phyloP scores from a whole-genome alignment of 163 green algal genomes.

The Scenedesmus sp. region DNA sequence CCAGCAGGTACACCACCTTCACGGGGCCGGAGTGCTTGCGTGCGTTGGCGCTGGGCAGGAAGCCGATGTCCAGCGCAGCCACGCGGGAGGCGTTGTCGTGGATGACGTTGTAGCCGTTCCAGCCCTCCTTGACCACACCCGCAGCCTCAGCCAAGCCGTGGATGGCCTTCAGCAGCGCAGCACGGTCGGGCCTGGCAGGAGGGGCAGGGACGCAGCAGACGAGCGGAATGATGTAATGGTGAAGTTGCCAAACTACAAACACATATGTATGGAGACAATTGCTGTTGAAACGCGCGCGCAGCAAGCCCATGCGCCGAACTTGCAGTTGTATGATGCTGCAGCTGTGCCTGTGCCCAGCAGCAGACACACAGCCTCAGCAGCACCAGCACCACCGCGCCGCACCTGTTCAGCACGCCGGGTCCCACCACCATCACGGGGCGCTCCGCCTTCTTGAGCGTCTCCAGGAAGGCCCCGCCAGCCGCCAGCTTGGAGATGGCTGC shows the following conservation, averaged over 20 bases:
- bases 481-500: constrained; percentile 77
- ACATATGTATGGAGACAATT: background rate
- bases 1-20: constrained; percentile 97
- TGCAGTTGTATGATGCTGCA: background rate
- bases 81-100: constrained; percentile 91
- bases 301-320: background rate
- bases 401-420: constrained; percentile 81
- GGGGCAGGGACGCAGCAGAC: background rate
- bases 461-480: constrained; percentile 71
- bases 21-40: constrained; percentile 52
- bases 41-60: constrained; percentile 78
- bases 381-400: background rate
- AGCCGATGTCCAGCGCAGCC: constrained; percentile 96
- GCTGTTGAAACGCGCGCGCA: background rate
- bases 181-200: constrained; percentile 72
- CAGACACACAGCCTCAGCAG: background rate
- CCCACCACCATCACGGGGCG: constrained; percentile 92
- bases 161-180: constrained; percentile 83
- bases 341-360: background rate
- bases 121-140: constrained; percentile 87
- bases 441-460: constrained; percentile 81
- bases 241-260: background rate
- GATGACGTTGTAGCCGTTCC: constrained; percentile 98
- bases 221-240: background rate
- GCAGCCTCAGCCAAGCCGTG: constrained; percentile 80